Evolutionary conservation across 1,284 basidiomycete genomes (phyloP), one percentile per base, ranked within the genome.

Genomic region (Trametes sp.): DNA sequence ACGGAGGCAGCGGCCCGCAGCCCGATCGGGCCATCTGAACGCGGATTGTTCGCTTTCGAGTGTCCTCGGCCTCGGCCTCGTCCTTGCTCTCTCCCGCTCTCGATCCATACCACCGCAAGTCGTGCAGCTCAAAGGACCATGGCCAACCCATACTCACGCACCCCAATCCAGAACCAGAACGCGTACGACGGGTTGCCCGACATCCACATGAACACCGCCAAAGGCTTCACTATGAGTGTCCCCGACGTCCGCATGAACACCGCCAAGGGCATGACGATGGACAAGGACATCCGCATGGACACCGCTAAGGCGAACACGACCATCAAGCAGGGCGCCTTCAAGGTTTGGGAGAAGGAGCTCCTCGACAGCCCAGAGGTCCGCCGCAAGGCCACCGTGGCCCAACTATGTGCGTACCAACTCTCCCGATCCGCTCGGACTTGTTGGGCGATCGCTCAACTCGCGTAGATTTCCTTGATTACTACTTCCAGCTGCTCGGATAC

Each of bases 361-460:
- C 73, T 97, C 49, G 89, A 92, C 33, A 94, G 87, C 64, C 76
- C 89, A 16, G 96, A 98, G 75, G 90, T 98, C 59, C 93, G 88
- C 75, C 86, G 96, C 58, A 98, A 98, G 77, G 92, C 96, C 2
- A 98, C 96, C 5, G 94, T 98, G 13, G 95, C 95, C 26, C 96
- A 98, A 74, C 87, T 98, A 48, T 98, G 95, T 96, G 74, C 74
- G 89, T 81, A 4, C 41, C 11, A 38, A 6, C 14, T 2, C 9
- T 38, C 41, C 51, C 53, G 26, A 1, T 13, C 19, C 28, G 26
- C n/a, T 29, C n/a, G 45, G 14, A 8, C 45, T 11, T 11, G 13
- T 7, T 48, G 33, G 5, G 42, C 44, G 9, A 28, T 4, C 13
- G 5, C 8, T 4, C 7, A 11, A 21, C 36, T 4, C 11, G 26